A percentile compares a stretch with the other conserved stretches of the same genome.
Evolutionary conservation across 768 basidiomycete genomes (phyloP).

Genomic region (Russula foetens): DNA sequence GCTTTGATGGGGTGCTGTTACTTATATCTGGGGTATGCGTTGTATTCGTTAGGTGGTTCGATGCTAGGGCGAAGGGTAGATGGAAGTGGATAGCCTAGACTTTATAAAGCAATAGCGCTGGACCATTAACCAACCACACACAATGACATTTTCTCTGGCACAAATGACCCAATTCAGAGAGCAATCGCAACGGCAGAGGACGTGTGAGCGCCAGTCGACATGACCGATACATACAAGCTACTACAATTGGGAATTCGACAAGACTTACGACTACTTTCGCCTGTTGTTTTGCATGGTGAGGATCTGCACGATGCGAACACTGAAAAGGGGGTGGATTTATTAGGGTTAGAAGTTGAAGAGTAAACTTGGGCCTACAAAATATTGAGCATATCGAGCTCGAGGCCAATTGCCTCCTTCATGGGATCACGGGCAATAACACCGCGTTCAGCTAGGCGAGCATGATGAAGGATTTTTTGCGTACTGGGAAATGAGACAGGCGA

Average conservation of each 20-base stretch:
- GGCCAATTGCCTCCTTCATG: constrained; percentile 64
- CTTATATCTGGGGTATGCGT: constrained; percentile 32
- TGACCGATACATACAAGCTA: not conserved
- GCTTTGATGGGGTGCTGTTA: constrained; percentile 32
- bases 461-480: constrained; percentile 77
- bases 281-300: constrained; percentile 58
- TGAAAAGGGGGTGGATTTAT: constrained; percentile 25
- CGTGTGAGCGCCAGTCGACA: not conserved
- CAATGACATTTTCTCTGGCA: not conserved
- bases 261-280: constrained; percentile 34
- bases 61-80: constrained; percentile 33
- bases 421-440: constrained; percentile 65
- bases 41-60: constrained; percentile 35
- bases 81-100: constrained; percentile 36
- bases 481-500: constrained; percentile 29
- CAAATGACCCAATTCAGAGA: not conserved
- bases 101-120: not conserved
- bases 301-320: constrained; percentile 76
- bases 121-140: not conserved
- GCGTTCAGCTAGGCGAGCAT: constrained; percentile 65
- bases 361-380: constrained; percentile 55
- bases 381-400: constrained; percentile 85
- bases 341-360: not conserved
- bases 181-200: not conserved
- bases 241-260: not conserved